A percentile compares a stretch with the other conserved stretches of the same genome.
phyloP scores from a whole-genome alignment of 164 flowering plant species.

The Nelumbo lutea region DNA sequence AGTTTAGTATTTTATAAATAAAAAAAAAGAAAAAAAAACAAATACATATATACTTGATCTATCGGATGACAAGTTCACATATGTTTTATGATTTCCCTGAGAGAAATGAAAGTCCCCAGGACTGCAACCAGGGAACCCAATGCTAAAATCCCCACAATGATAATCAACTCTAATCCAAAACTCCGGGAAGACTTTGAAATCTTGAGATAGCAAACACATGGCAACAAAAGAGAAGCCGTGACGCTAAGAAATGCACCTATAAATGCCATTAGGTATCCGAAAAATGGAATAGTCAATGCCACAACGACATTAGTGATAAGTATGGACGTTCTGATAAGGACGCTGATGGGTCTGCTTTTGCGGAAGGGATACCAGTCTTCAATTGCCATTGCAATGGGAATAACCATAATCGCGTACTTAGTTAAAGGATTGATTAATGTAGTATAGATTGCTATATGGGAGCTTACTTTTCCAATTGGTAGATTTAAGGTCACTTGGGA shows the following conservation, averaged over 20 bases:
- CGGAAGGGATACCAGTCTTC: conserved; percentile 11
- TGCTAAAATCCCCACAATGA: conserved; percentile 28
- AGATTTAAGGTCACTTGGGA: conserved; percentile 23
- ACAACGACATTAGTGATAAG: conserved; percentile 27
- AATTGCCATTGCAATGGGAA: conserved; percentile 20
- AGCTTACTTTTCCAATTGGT: not conserved
- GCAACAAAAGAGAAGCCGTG: conserved; percentile 32
- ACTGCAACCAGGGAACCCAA: conserved; percentile 29
- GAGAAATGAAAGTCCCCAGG: conserved; percentile 41
- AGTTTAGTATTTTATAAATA: no score
- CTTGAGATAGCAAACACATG: conserved; percentile 44
- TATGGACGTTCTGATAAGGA: conserved; percentile 13
- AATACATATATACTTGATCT: no score
- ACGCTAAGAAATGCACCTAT: conserved; percentile 35
- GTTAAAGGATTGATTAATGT: conserved; percentile 18
- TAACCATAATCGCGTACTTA: conserved; percentile 18
- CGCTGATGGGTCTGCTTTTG: not conserved
- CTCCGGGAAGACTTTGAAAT: conserved; percentile 13
- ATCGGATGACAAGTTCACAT: not conserved
- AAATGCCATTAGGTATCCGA: conserved; percentile 35
- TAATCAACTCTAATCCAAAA: conserved; percentile 28
- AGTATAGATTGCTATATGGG: conserved; percentile 20
- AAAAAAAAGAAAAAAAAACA: no score
- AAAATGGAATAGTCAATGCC: conserved; percentile 34
- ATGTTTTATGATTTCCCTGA: conserved; percentile 33